Percentiles rank a stretch among this genome's conserved stretches.
Evolutionary conservation across 2,329 filamentous ascomycete genomes (phyloP).

Genomic region (Purpureocillium takamizusanense): DNA sequence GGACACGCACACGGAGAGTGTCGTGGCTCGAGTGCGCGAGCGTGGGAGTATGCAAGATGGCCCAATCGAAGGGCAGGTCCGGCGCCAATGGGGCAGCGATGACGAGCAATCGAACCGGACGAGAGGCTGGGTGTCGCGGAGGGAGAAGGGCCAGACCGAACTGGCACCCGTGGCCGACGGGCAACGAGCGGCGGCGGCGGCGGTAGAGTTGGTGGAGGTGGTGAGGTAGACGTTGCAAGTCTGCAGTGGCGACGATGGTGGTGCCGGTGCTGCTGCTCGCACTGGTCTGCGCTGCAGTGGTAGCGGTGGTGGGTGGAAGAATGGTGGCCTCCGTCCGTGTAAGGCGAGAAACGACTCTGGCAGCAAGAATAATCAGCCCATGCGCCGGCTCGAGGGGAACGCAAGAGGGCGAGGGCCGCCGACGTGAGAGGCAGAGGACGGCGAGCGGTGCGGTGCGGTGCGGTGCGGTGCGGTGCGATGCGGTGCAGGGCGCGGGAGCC

Average conservation of each 20-base stretch:
- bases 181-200: too few species aligned
- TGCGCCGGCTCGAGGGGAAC: too few species aligned
- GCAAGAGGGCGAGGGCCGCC: too few species aligned
- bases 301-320: not conserved
- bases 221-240: not conserved
- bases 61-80: too few species aligned
- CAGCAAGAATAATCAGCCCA: not conserved
- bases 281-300: not conserved
- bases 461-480: not conserved
- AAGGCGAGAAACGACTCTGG: not conserved
- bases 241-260: not conserved
- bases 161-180: too few species aligned
- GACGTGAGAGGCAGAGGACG: not conserved
- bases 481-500: not conserved
- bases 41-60: too few species aligned
- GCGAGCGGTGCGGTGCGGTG: not conserved
- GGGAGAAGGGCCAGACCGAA: too few species aligned
- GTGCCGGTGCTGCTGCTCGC: constrained; percentile 10
- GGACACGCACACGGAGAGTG: not conserved
- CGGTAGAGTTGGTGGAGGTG: not conserved
- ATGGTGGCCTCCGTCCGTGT: not conserved
- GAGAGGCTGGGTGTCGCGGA: too few species aligned
- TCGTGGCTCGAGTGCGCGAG: too few species aligned
- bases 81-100: too few species aligned
- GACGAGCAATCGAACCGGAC: too few species aligned